Conservation (phyloP, 176 grass and related monocot genomes). For the Musa troglodytarum region DNA sequence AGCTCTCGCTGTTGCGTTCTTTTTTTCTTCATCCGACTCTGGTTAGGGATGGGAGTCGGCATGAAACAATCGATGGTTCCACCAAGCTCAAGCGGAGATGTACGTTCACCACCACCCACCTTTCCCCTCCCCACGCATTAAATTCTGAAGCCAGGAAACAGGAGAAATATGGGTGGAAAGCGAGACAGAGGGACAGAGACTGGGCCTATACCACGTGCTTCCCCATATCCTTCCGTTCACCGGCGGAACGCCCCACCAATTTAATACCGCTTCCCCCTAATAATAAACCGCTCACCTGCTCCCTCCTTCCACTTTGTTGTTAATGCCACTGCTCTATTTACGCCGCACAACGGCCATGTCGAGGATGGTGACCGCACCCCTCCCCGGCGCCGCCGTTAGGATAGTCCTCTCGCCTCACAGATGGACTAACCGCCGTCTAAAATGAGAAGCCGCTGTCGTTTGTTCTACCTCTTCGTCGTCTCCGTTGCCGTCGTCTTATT, state of each 20-base stretch:
- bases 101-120: neutral
- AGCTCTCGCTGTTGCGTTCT: too few relatives aligned
- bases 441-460: neutral
- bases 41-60: too few relatives aligned
- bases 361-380: slow-evolving; percentile 16
- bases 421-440: slow-evolving; percentile 7
- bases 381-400: neutral
- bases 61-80: neutral
- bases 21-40: too few relatives aligned
- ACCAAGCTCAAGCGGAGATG: neutral
- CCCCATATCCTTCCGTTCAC: neutral
- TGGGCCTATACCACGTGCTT: slow-evolving; percentile 10
- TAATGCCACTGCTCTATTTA: neutral
- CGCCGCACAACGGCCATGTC: neutral
- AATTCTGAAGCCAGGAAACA: neutral
- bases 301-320: neutral
- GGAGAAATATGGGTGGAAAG: neutral
- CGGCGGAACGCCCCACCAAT: slow-evolving; percentile 5
- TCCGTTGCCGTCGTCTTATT: neutral
- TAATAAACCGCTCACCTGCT: slow-evolving; percentile 12
- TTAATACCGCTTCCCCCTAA: slow-evolving; percentile 2
- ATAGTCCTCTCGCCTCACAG: neutral
- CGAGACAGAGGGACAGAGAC: neutral
- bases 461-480: neutral
- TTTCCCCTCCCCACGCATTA: neutral